Base-by-base conservation (phyloP, 768 basidiomycete species). In the Lepiota venenata region DNA sequence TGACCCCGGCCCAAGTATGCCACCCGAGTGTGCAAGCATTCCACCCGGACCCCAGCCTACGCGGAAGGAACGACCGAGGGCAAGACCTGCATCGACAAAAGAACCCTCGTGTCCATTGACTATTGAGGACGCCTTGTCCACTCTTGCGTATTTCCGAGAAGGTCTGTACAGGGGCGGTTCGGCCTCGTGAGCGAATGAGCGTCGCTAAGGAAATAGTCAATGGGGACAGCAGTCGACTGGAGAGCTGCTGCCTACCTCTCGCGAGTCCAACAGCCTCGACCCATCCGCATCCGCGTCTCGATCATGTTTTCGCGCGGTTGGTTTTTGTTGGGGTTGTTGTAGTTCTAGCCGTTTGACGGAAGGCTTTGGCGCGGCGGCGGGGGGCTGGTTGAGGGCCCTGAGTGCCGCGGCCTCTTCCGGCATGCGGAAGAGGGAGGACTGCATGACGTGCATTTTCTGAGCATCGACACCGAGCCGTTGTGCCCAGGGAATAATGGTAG, bases 401-500 rank as follows among this genome's bases (percentile, higher is more conserved):
- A 88, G 72, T 1, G 81, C 82, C 1, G 80, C 87, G 12, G 81
- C 85, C 62, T 88, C 86, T 64, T 90, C 87, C 12, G 85, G 85
- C 66, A 83, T 75, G 42, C 86, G 80, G 64, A 96, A 96, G 49
- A 96, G 71, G 32, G 89, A 87, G 0, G 89, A 84, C 63, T 96
- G 93, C 93, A 96, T 96, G 50, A 95, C 90, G 63, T 93, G 89
- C 78, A 94, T 84, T 70, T 85, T 87, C 67, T 91, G 90, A 12
- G 86, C 79, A 66, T 95, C 91, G n/a, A 94, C 74, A 4, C 88
- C 87, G 22, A 86, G 66, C 47, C 82, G 82, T 44, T 85, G 78
- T 12, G 85, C 83, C 87, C 89, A 90, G 37, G 88, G 82, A 50
- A 83, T 81, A 41, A 83, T 73, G 5, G 77, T 75, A 5, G 80